These are phyloP conservation scores for Carex cristatella DNA, from an alignment of 176 grass and related monocot genomes.

Conservation along the genomic window DNA sequence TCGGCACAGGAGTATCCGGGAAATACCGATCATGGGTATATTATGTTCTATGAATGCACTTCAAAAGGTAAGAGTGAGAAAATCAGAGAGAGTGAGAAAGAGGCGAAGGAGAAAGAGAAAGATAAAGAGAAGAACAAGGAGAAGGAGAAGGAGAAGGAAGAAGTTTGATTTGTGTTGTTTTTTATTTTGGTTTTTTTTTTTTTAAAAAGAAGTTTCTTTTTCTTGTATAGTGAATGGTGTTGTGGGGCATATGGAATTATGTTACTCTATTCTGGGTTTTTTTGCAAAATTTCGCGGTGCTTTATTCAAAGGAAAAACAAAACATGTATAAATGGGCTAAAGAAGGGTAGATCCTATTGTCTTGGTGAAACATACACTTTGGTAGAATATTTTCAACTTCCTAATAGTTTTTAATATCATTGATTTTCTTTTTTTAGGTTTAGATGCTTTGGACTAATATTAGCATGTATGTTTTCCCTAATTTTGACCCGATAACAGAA, in stretches of 20 bases:
- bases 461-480: too few species aligned
- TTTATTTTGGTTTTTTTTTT: too few species aligned
- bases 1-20: constrained; percentile 92
- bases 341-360: background rate
- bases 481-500: too few species aligned
- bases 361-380: constrained; percentile 4
- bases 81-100: constrained; percentile 10
- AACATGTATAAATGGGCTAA: constrained; percentile 1
- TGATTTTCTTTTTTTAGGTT: background rate
- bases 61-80: constrained; percentile 18
- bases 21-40: constrained; percentile 98
- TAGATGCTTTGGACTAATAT: background rate
- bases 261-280: background rate
- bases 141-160: constrained; percentile 1
- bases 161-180: background rate
- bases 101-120: background rate
- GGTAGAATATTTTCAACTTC: background rate
- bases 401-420: background rate
- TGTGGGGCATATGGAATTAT: constrained; percentile 4
- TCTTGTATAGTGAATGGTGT: constrained; percentile 2
- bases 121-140: background rate
- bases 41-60: constrained; percentile 94
- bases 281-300: constrained; percentile 5
- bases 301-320: background rate
- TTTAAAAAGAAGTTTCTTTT: background rate